Percentiles rank a stretch among this genome's conserved stretches.
phyloP scores from a whole-genome alignment of 1,284 basidiomycete genomes.

The Polyporus tsugae region DNA sequence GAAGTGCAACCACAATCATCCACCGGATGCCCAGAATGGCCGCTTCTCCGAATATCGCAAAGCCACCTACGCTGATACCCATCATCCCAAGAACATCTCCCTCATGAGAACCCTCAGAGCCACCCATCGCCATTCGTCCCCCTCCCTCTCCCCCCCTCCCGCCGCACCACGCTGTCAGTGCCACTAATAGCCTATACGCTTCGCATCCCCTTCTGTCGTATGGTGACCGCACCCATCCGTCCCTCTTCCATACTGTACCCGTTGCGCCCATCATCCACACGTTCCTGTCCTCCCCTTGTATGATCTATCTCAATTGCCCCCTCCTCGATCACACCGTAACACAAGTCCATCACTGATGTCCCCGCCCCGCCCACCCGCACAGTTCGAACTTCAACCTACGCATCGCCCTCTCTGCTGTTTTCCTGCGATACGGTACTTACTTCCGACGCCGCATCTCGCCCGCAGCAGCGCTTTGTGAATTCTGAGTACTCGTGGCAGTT shows the following conservation, averaged over 20 bases:
- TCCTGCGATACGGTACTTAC: conserved; percentile 9
- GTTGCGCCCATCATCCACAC: conserved; percentile 14
- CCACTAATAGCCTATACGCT: conserved; percentile 9
- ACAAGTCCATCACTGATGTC: conserved; percentile 23
- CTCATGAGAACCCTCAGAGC: neutral
- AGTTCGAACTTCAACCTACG: conserved; percentile 7
- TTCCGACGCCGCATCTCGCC: conserved; percentile 20
- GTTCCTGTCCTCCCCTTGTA: neutral
- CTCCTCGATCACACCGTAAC: conserved; percentile 12
- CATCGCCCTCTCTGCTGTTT: conserved; percentile 15
- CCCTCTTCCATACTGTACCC: conserved; percentile 1
- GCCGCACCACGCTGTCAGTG: conserved; percentile 9
- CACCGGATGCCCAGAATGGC: conserved; percentile 28
- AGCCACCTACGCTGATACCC: conserved; percentile 15
- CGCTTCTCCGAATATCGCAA: conserved; percentile 28
- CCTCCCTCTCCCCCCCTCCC: neutral
- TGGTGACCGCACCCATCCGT: conserved; percentile 8
- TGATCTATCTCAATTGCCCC: conserved; percentile 6
- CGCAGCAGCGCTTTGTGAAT: conserved; percentile 11
- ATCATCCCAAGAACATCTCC: conserved; percentile 17
- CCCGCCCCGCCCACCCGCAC: conserved; percentile 7
- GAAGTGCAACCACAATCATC: conserved; percentile 26
- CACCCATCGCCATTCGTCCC: neutral
- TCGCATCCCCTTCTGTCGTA: conserved; percentile 9
- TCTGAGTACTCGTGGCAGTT: conserved; percentile 7